Conservation (phyloP, 176 grass and related monocot species). For the Oryza nivara region DNA sequence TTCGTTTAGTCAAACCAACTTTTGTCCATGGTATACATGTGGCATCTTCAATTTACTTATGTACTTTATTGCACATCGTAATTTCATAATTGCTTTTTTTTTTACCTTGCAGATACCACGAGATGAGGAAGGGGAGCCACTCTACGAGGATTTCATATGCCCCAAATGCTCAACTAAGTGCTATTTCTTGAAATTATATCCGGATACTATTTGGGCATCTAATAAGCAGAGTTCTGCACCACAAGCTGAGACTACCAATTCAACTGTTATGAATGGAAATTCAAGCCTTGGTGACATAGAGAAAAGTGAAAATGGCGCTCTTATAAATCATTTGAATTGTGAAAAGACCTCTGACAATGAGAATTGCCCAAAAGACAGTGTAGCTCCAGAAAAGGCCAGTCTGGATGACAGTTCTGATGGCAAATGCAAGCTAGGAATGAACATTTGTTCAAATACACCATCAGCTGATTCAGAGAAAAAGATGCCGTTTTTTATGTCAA, state of each 20-base stretch:
- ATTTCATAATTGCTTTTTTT: background rate
- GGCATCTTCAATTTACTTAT: background rate
- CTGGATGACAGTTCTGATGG: constrained; percentile 43
- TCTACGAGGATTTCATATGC: constrained; percentile 92
- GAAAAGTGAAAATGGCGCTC: constrained; percentile 40
- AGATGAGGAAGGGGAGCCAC: constrained; percentile 89
- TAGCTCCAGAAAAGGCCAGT: constrained; percentile 41
- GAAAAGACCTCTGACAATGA: constrained; percentile 29
- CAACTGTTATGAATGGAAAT: constrained; percentile 51
- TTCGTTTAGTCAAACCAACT: background rate
- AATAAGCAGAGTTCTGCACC: constrained; percentile 46
- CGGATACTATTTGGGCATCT: constrained; percentile 57
- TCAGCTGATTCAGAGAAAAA: constrained; percentile 48
- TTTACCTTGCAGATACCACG: constrained; percentile 66
- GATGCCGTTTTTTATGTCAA: constrained; percentile 77
- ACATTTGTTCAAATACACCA: constrained; percentile 61
- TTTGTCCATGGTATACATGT: constrained; percentile 5
- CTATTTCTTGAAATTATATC: constrained; percentile 87
- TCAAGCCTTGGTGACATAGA: constrained; percentile 28
- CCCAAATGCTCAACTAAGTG: constrained; percentile 74
- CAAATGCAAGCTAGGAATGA: constrained; percentile 64
- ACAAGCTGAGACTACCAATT: constrained; percentile 38
- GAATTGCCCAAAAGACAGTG: constrained; percentile 21
- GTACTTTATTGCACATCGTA: constrained; percentile 9
- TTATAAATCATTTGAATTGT: constrained; percentile 33